phyloP scores from a whole-genome alignment of 2,329 filamentous ascomycete species.

The Stachybotrys chartarum region DNA sequence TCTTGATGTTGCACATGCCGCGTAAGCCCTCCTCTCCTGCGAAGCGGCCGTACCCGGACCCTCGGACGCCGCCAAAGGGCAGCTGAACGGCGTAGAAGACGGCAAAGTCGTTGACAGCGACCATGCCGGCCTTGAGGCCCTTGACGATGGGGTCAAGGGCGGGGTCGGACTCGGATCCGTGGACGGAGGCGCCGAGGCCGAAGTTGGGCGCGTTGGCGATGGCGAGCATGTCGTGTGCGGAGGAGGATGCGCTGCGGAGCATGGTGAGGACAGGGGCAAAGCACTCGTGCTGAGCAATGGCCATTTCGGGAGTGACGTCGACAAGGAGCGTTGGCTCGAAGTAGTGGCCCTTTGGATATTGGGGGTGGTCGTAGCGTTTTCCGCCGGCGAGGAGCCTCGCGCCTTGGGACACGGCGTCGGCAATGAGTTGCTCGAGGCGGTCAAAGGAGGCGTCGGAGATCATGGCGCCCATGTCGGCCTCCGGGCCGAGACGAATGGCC shows the following conservation, averaged over 20 bases:
- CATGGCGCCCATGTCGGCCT: slow-evolving; percentile 81
- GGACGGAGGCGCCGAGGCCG: slow-evolving; percentile 83
- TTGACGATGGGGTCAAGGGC: slow-evolving; percentile 58
- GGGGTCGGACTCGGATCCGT: slow-evolving; percentile 58
- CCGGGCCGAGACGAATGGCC: slow-evolving; percentile 67
- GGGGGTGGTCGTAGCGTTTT: slow-evolving; percentile 61
- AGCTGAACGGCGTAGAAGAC: slow-evolving; percentile 89
- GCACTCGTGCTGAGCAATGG: slow-evolving; percentile 81
- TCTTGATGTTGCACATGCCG: slow-evolving; percentile 80
- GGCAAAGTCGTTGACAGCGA: slow-evolving; percentile 92
- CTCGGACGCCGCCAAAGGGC: slow-evolving; percentile 86
- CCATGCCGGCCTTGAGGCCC: slow-evolving; percentile 77
- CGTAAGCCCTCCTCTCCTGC: slow-evolving; percentile 83
- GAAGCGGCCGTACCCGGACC: slow-evolving; percentile 88
- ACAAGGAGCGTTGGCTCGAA: slow-evolving; percentile 85
- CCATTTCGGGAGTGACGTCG: slow-evolving; percentile 83
- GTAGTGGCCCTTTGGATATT: slow-evolving; percentile 76
- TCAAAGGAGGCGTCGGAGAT: slow-evolving; percentile 73
- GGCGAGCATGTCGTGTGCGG: slow-evolving; percentile 55
- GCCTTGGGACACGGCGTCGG: slow-evolving; percentile 69
- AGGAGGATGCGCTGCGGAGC: slow-evolving; percentile 62
- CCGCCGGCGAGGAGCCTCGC: slow-evolving; percentile 80
- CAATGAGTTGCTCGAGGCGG: slow-evolving; percentile 68
- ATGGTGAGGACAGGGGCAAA: slow-evolving; percentile 88
- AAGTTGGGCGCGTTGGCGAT: slow-evolving; percentile 82